Evolutionary conservation across 148 eudicot species (phyloP).

Genomic region (Fallopia convolvulus): DNA sequence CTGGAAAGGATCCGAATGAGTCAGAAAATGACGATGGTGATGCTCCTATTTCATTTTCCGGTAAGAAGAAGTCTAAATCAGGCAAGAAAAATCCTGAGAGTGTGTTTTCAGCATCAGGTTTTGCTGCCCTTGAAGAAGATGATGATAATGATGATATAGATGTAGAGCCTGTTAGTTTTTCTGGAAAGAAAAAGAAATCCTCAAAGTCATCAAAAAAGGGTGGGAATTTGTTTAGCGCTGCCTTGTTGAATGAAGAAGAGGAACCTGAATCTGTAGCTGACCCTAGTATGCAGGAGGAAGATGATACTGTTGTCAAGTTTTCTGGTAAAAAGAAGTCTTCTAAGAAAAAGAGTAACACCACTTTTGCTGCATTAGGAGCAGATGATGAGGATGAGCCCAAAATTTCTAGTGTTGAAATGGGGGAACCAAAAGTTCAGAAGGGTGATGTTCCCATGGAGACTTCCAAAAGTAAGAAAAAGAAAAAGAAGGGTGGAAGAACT

Average conservation of each 20-base stretch:
- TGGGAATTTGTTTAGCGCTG: slow-evolving; percentile 36
- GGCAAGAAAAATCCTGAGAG: slow-evolving; percentile 28
- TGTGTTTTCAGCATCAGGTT: slow-evolving; percentile 16
- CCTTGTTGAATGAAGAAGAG: slow-evolving; percentile 45
- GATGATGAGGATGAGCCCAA: slow-evolving; percentile 20
- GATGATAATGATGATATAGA: slow-evolving; percentile 35
- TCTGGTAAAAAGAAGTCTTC: slow-evolving; percentile 91
- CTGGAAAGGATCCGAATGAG: slow-evolving; percentile 11
- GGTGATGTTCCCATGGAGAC: slow-evolving; percentile 32
- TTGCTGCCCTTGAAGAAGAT: slow-evolving; percentile 32
- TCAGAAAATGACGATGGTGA: slow-evolving; percentile 42
- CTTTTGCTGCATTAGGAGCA: slow-evolving; percentile 20
- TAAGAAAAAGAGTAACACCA: slow-evolving; percentile 52
- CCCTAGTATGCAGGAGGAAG: slow-evolving; percentile 28
- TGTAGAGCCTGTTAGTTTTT: slow-evolving; percentile 26
- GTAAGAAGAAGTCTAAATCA: slow-evolving; percentile 52
- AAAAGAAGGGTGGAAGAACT: slow-evolving; percentile 69
- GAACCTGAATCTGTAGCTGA: slow-evolving; percentile 26
- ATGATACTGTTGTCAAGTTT: slow-evolving; percentile 31
- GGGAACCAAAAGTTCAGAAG: slow-evolving; percentile 25
- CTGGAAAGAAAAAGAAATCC: slow-evolving; percentile 59
- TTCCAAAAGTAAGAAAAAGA: slow-evolving; percentile 76
- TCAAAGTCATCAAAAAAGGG: slow-evolving; percentile 52
- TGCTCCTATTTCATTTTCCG: slow-evolving; percentile 40
- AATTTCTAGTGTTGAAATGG: slow-evolving; percentile 23